These are phyloP conservation scores for Fusarium subtropicale DNA, from an alignment of 2,329 filamentous ascomycete genomes.

Conservation along the genomic window DNA sequence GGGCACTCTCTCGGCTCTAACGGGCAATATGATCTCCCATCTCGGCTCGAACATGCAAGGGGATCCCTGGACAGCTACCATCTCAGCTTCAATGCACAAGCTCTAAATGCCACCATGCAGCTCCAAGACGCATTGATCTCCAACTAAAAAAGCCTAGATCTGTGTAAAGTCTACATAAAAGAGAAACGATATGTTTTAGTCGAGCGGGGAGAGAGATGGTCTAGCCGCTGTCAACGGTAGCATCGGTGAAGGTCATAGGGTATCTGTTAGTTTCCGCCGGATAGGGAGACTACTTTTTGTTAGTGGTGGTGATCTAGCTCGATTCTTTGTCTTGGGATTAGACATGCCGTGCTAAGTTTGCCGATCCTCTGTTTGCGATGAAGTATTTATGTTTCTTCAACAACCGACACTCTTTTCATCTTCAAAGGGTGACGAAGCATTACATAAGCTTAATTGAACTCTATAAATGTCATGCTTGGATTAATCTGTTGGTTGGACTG, in stretches of 20 bases:
- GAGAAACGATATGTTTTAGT: neutral
- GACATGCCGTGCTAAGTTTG: neutral
- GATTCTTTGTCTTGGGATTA: neutral
- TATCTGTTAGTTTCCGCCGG: conserved; percentile 13
- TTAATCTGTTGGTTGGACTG: neutral
- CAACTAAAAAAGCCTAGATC: neutral
- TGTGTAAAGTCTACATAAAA: neutral
- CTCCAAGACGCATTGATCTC: neutral
- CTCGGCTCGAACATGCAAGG: neutral
- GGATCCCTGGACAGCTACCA: no score
- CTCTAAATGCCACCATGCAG: neutral
- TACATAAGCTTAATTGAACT: neutral
- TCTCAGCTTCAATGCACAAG: no score
- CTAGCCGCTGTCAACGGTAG: conserved; percentile 25
- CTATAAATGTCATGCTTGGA: neutral
- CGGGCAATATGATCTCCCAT: no score
- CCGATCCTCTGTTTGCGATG: neutral
- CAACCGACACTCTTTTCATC: no score
- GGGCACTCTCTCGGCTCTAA: neutral
- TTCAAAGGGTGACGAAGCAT: neutral
- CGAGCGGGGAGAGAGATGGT: neutral
- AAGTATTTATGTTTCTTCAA: neutral
- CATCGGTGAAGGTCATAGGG: conserved; percentile 2
- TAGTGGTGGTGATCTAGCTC: neutral
- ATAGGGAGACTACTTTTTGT: neutral